Evolutionary conservation across 768 basidiomycete species (phyloP).

Genomic region (Boletus tylopilopsis): DNA sequence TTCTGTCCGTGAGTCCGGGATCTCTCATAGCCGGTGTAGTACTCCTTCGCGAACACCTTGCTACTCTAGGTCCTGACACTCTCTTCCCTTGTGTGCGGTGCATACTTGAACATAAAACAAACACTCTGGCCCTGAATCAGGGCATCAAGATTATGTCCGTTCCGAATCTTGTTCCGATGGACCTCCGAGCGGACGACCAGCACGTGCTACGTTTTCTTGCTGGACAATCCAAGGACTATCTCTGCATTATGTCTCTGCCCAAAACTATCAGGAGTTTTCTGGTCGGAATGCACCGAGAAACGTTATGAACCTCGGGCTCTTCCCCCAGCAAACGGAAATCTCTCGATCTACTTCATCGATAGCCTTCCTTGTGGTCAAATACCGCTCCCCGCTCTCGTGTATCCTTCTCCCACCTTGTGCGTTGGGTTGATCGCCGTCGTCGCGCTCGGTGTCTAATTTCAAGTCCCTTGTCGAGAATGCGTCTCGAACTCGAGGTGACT

Average conservation of each 20-base stretch:
- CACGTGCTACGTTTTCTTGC: slow-evolving; percentile 5
- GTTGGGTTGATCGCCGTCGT: neutral
- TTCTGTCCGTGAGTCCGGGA: too few relatives aligned
- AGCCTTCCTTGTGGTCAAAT: neutral
- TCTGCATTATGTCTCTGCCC: neutral
- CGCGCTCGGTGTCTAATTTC: slow-evolving; percentile 1
- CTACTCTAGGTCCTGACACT: too few relatives aligned
- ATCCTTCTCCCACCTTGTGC: neutral
- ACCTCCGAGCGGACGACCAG: neutral
- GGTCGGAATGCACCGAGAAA: neutral
- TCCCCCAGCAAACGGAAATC: neutral
- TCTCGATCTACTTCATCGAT: neutral
- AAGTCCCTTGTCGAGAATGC: slow-evolving; percentile 9
- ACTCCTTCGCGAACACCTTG: too few relatives aligned
- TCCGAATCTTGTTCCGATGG: neutral
- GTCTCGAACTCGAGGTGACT: slow-evolving; percentile 10
- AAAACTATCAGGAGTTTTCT: neutral
- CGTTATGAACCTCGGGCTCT: neutral
- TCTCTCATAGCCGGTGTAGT: too few relatives aligned
- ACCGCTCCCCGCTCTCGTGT: neutral
- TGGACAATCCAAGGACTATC: too few relatives aligned
- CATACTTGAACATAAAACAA: too few relatives aligned
- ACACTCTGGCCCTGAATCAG: too few relatives aligned
- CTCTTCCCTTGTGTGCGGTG: too few relatives aligned
- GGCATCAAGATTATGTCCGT: too few relatives aligned